Evolutionary conservation across 345 rosid genomes (phyloP).

Genomic region (Firmiana major): DNA sequence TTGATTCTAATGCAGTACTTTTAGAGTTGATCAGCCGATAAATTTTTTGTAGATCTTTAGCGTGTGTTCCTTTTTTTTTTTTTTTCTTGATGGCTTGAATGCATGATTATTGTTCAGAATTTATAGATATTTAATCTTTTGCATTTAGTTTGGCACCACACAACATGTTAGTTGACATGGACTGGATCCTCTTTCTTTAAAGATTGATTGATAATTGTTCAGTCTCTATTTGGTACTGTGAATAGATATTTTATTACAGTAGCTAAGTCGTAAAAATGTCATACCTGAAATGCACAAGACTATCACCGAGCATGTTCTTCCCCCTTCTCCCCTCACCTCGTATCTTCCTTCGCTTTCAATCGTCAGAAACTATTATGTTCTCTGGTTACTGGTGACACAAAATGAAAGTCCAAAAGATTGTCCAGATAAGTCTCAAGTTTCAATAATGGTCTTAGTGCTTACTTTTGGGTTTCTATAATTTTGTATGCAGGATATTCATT

Average conservation of each 20-base stretch:
- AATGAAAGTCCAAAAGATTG: background rate
- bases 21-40: background rate
- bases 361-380: background rate
- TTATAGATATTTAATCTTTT: no score
- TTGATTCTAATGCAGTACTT: background rate
- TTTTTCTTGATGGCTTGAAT: background rate
- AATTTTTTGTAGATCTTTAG: no score
- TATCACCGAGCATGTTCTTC: background rate
- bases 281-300: background rate
- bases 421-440: background rate
- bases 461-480: background rate
- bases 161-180: background rate
- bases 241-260: background rate
- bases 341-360: no score
- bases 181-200: background rate
- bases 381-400: background rate
- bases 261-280: background rate
- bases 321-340: background rate
- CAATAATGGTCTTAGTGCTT: background rate
- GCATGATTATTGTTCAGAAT: background rate
- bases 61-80: background rate
- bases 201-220: background rate
- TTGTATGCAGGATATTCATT: slow-evolving; percentile 59
- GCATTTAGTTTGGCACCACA: background rate
- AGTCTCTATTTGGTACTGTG: background rate